Evolutionary conservation across 257 asterid genomes (phyloP), one percentile per base, ranked within the genome.

Genomic region (Perilla frutescens): DNA sequence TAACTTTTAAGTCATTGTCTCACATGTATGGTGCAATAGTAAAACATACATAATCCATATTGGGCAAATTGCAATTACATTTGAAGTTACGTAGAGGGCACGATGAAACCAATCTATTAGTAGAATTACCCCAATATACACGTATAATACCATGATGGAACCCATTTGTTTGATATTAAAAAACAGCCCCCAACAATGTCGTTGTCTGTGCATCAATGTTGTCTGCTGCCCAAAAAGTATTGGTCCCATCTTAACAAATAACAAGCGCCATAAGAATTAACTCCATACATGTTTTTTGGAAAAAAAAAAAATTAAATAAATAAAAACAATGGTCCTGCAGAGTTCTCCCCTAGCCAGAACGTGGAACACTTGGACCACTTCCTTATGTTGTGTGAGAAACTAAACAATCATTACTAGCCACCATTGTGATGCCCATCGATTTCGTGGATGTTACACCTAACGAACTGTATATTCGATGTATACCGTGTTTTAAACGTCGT

Each of bases 181-280:
- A 36, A 50, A 51, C 40, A 65, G 32, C 54, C 32, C 12, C 7
- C 15, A 68, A 29, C 26, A 58, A 44, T 7, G 40, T 50, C 6
- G 1, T n/a, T 44, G 29, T 63, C 56, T 1, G 64, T 65, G 74
- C 80, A 76, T 62, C 63, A 64, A 51, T 8, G 37, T 75, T 51
- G 81, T 73, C 64, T 36, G 60, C 13, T 51, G 75, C 62, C 70
- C 75, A 59, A 14, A 15, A 49, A 48, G 14, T 9, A 29, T 66
- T 71, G 62, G 81, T 61, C 64, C 62, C 79, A 78, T 54, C 64
- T 64, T 45, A 81, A 63, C 86, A 76, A 57, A 79, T 77, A 76
- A 68, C 81, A 71, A 63, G 34, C 55, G 61, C 66, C 65, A 37
- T 34, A 62, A 69, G 13, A 45, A 62, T 55, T 65, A 20, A 53